These are phyloP conservation scores for Xylariales sp. DNA, from an alignment of 2,329 filamentous ascomycete genomes.

Conservation along the genomic window DNA sequence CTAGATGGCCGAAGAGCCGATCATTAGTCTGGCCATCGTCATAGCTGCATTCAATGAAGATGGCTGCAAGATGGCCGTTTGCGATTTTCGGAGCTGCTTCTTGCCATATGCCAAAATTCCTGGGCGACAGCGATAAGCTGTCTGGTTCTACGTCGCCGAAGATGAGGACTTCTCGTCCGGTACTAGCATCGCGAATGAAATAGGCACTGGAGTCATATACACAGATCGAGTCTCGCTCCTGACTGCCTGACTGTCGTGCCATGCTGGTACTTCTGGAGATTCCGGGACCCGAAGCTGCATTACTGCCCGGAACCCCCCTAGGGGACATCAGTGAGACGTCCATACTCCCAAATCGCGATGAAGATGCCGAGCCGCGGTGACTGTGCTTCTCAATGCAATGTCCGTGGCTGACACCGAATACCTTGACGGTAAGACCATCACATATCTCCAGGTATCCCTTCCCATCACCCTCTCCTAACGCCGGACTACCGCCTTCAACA, in stretches of 20 bases:
- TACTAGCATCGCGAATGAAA: conserved; percentile 75
- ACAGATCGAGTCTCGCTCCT: conserved; percentile 49
- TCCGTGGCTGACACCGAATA: conserved; percentile 84
- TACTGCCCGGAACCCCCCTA: conserved; percentile 18
- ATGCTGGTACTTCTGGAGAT: conserved; percentile 24
- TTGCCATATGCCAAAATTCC: conserved; percentile 79
- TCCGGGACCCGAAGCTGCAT: conserved; percentile 19
- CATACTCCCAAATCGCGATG: conserved; percentile 44
- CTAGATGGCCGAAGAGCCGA: conserved; percentile 82
- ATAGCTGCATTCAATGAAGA: conserved; percentile 96
- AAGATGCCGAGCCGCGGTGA: conserved; percentile 58
- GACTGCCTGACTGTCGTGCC: conserved; percentile 12
- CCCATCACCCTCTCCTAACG: conserved; percentile 73
- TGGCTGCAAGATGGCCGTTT: conserved; percentile 64
- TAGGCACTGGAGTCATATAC: conserved; percentile 88
- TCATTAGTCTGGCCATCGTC: conserved; percentile 74
- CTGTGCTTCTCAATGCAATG: conserved; percentile 73
- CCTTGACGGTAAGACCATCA: conserved; percentile 83
- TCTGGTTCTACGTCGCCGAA: conserved; percentile 97
- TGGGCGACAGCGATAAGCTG: conserved; percentile 72
- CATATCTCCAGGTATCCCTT: conserved; percentile 84
- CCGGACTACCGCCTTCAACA: conserved; percentile 81
- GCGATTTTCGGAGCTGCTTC: conserved; percentile 84
- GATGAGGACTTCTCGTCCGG: conserved; percentile 75
- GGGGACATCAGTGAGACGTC: conserved; percentile 32